Percentiles rank a stretch among this genome's conserved stretches.
Evolutionary conservation across 108 stramenopile genomes (phyloP).

Genomic region (Skeletonema tropicum): DNA sequence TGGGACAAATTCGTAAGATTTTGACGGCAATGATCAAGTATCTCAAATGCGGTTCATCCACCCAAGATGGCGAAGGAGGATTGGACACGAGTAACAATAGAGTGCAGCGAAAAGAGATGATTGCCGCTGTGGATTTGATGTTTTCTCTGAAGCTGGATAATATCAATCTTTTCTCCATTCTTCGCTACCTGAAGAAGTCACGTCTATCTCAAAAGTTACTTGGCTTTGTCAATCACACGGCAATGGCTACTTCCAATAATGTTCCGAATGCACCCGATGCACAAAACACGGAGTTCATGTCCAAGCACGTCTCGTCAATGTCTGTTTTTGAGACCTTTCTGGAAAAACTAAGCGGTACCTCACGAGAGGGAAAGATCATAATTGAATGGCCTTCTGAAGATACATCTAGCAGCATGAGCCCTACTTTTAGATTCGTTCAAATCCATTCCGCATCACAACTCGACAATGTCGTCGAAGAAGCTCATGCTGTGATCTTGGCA

Average conservation of each 20-base stretch:
- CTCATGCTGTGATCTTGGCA: constrained; percentile 91
- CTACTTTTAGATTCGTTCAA: constrained; percentile 77
- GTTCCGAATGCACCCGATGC: background rate
- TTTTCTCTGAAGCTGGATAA: constrained; percentile 84
- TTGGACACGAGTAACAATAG: constrained; percentile 1
- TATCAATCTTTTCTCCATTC: constrained; percentile 92
- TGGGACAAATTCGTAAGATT: constrained; percentile 83
- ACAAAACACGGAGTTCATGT: constrained; percentile 37
- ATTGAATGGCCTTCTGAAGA: constrained; percentile 56
- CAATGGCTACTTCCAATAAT: constrained; percentile 10
- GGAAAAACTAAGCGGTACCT: constrained; percentile 60
- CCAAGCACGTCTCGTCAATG: constrained; percentile 83
- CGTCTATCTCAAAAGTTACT: constrained; percentile 88
- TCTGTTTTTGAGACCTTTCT: constrained; percentile 82
- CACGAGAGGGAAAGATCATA: constrained; percentile 74
- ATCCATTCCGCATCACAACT: constrained; percentile 88
- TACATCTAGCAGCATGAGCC: constrained; percentile 1
- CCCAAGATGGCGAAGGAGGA: constrained; percentile 11
- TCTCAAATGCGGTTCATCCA: constrained; percentile 34
- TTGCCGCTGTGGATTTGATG: constrained; percentile 81
- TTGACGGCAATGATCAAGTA: constrained; percentile 66
- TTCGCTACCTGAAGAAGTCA: constrained; percentile 84
- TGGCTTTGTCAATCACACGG: constrained; percentile 69
- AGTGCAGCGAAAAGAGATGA: constrained; percentile 47
- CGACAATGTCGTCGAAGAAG: constrained; percentile 74